phyloP scores from a whole-genome alignment of 192 early-diverging fungal genomes.

The Backusella tarrabulga region DNA sequence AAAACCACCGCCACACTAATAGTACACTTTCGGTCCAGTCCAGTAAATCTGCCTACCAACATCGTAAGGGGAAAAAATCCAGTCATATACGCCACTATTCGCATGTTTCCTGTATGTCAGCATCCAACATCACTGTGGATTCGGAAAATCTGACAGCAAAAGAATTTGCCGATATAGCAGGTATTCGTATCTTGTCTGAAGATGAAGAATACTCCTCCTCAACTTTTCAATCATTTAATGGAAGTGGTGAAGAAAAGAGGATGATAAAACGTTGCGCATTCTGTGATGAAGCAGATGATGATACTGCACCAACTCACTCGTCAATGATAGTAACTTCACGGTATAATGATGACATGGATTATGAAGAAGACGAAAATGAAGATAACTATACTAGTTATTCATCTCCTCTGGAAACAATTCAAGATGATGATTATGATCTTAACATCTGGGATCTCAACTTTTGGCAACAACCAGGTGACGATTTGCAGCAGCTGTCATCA shows the following conservation, averaged over 20 bases:
- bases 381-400: neutral
- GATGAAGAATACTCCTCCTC: neutral
- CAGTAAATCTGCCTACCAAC: neutral
- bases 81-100: constrained; percentile 27
- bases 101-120: constrained; percentile 23
- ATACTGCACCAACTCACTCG: neutral
- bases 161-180: constrained; percentile 38
- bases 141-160: constrained; percentile 37
- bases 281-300: constrained; percentile 1
- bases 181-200: constrained; percentile 30
- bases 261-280: neutral
- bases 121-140: constrained; percentile 36
- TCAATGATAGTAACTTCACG: constrained; percentile 1
- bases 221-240: neutral
- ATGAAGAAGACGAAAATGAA: neutral
- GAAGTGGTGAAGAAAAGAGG: neutral
- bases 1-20: constrained; percentile 22
- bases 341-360: neutral
- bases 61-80: neutral
- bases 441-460: constrained; percentile 1
- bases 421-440: neutral
- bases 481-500: neutral
- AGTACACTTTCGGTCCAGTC: constrained; percentile 4
- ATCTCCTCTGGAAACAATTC: neutral
- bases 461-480: neutral